Evolutionary conservation across 306 rosid genomes (phyloP), one percentile per base, ranked within the genome.

Genomic region (Canavalia ensiformis): DNA sequence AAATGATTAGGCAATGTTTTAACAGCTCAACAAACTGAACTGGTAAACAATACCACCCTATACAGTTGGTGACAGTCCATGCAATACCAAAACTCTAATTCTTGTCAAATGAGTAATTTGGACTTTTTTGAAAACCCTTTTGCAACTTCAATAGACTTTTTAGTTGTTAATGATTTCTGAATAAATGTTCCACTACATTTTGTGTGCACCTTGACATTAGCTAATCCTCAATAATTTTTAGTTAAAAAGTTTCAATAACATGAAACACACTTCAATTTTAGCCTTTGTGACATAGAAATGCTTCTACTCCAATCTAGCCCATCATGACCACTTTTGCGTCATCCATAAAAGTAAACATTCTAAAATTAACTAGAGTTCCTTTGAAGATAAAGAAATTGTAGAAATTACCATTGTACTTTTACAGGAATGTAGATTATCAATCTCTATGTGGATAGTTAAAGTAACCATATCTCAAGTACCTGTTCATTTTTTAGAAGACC

Each of bases 71-170:
- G 89, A 81, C 95, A 93, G 84, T 95, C 97, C 94, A 82, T 90
- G 86, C 97, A 91, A 88, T 89, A 94, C 97, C 99, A 95, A 86
- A 95, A 95, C 88, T 89, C 92, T 78, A 95, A 67, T 95, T 91
- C 91, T 88, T 91, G 85, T 93, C 76, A 84, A 92, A 92, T 85
- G 92, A 86, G 91, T 97, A 95, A 77, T 66, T 76, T 11, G 97
- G 97, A 60, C 93, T 93, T 84, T 82, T 90, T 79, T 95, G 99
- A 78, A 95, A 95, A 80, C 97, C 87, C 84, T 90, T 93, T 3
- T 18, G 99, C 95, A 49, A 95, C 99, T 87, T 88, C 90, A 44
- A 88, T 80, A 72, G 97, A 97, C 86, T 95, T 97, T 88, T 91
- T 97, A 31, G 93, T 90, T 18, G 90, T 31, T 68, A 92, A 84